Percentiles rank a stretch among this genome's conserved stretches.
These are phyloP conservation scores for Sapria himalayana DNA, from an alignment of 345 rosid species.

Conservation along the genomic window DNA sequence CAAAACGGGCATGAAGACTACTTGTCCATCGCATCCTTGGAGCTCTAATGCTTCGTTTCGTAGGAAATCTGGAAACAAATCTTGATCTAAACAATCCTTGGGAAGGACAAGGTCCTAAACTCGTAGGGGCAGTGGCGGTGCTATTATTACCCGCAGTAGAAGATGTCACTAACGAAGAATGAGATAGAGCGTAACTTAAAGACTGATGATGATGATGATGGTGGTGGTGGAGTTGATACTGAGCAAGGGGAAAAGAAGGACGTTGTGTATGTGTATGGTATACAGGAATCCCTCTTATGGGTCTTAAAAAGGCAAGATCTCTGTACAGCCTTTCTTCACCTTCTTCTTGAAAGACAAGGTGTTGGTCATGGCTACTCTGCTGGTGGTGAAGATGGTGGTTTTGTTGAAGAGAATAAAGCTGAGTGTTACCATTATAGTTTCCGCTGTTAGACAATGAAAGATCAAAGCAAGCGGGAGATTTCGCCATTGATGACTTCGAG, in stretches of 20 bases:
- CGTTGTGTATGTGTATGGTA: conserved; percentile 52
- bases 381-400: conserved; percentile 13
- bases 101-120: conserved; percentile 20
- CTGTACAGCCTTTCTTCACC: conserved; percentile 19
- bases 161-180: conserved; percentile 22
- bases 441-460: conserved; percentile 50
- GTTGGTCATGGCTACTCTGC: conserved; percentile 9
- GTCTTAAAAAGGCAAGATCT: conserved; percentile 57
- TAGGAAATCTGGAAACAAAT: conserved; percentile 40
- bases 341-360: too few relatives aligned
- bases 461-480: conserved; percentile 20
- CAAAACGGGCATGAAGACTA: conserved; percentile 91
- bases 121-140: conserved; percentile 10
- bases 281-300: conserved; percentile 77
- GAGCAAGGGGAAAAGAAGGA: conserved; percentile 13
- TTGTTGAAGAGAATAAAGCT: conserved; percentile 20
- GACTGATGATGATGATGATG: conserved; percentile 19
- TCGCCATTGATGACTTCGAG: conserved; percentile 32
- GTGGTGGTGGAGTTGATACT: conserved; percentile 35
- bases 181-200: conserved; percentile 7
- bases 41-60: conserved; percentile 41
- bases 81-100: conserved; percentile 46
- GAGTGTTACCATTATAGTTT: conserved; percentile 11
- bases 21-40: conserved; percentile 96
- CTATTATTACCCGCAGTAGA: conserved; percentile 13